Percentiles rank a stretch among this genome's conserved stretches.
phyloP scores from a whole-genome alignment of 495 filamentous ascomycete genomes.

The Penicillium taxi region DNA sequence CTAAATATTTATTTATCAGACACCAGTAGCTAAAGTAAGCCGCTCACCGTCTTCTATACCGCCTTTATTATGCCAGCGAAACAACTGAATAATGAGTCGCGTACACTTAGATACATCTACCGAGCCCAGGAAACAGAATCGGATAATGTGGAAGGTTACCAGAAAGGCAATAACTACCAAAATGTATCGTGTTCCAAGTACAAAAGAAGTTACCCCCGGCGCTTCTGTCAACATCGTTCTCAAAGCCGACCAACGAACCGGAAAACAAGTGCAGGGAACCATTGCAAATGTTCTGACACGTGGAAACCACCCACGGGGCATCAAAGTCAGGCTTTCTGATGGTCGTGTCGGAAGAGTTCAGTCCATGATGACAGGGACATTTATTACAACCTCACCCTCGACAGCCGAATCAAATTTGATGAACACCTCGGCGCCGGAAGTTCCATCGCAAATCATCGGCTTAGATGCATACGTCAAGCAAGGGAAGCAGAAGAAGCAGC shows the following conservation, averaged over 20 bases:
- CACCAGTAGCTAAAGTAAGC: no score
- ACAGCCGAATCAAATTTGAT: slow-evolving; percentile 3
- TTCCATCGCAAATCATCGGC: slow-evolving; percentile 4
- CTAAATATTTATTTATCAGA: no score
- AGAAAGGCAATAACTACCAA: no score
- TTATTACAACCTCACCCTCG: not conserved
- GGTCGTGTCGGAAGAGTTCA: slow-evolving; percentile 65
- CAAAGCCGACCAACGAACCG: slow-evolving; percentile 64
- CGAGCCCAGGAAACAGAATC: no score
- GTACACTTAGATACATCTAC: no score
- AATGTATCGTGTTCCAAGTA: slow-evolving; percentile 14
- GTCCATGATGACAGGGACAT: slow-evolving; percentile 4
- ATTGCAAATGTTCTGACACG: slow-evolving; percentile 57
- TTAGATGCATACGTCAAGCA: slow-evolving; percentile 10
- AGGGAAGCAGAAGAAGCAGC: slow-evolving; percentile 7
- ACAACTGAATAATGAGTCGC: no score
- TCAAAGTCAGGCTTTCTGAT: slow-evolving; percentile 64
- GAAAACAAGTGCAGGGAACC: slow-evolving; percentile 53
- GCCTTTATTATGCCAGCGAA: no score
- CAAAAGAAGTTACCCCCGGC: slow-evolving; percentile 29
- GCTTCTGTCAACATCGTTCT: slow-evolving; percentile 59
- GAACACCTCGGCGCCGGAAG: slow-evolving; percentile 5
- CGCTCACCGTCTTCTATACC: no score
- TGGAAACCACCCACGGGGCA: slow-evolving; percentile 64
- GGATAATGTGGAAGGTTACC: no score